Evolutionary conservation across 75 land plant species (phyloP).

Genomic region (Picea sitchensis): DNA sequence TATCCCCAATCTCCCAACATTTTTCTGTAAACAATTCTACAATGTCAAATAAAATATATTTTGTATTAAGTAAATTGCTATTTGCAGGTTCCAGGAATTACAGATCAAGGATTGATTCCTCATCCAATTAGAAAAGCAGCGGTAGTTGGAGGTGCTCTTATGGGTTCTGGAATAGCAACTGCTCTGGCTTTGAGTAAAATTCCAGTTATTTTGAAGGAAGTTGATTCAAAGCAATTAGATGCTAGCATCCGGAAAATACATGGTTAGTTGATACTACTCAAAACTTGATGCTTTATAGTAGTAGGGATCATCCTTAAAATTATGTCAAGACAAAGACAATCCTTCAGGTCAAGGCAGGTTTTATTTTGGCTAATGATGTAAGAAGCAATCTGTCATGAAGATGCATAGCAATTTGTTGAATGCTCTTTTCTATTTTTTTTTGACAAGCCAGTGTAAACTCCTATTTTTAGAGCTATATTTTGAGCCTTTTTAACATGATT

Average conservation of each 20-base stretch:
- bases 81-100: conserved; percentile 43
- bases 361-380: not conserved
- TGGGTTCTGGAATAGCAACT: conserved; percentile 57
- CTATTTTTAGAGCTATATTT: not conserved
- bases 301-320: not conserved
- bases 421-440: not conserved
- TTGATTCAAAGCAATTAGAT: conserved; percentile 30
- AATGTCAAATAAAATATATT: not conserved
- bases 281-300: not conserved
- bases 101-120: conserved; percentile 40
- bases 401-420: not conserved
- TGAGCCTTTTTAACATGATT: not conserved
- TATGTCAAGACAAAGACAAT: not conserved
- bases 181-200: conserved; percentile 36
- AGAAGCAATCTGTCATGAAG: not conserved
- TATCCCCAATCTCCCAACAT: no score
- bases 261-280: conserved; percentile 15
- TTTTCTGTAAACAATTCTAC: not conserved
- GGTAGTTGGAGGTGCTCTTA: conserved; percentile 50
- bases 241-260: conserved; percentile 25
- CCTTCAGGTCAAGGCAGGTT: not conserved
- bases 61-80: not conserved
- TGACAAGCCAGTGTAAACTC: not conserved
- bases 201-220: conserved; percentile 33
- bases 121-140: conserved; percentile 28